A percentile compares a stretch with the other conserved stretches of the same genome.
Evolutionary conservation across 495 filamentous ascomycete species (phyloP).

Genomic region (Aspergillus wentii): DNA sequence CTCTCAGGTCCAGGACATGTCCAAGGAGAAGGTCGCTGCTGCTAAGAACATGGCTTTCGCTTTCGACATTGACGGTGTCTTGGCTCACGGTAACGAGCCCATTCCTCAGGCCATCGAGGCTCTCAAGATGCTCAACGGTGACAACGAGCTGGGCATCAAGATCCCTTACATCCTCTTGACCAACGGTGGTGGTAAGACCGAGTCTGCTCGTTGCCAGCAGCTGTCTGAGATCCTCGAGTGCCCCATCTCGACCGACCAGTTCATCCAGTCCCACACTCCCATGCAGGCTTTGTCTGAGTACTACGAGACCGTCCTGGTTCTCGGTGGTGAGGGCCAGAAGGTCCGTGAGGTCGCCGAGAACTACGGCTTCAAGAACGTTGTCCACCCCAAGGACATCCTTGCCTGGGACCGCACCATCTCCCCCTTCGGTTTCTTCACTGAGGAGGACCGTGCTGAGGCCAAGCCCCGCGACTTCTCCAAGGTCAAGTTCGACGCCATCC

Average conservation of each 20-base stretch:
- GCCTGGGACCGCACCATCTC: conserved; percentile 78
- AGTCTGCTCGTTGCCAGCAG: conserved; percentile 76
- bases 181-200: conserved; percentile 89
- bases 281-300: conserved; percentile 83
- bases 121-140: conserved; percentile 80
- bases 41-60: conserved; percentile 77
- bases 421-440: conserved; percentile 71
- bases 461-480: conserved; percentile 62
- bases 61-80: conserved; percentile 89
- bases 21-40: conserved; percentile 58
- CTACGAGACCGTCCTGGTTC: conserved; percentile 79
- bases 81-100: conserved; percentile 72
- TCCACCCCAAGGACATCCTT: conserved; percentile 87
- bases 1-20: conserved; percentile 67
- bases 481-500: conserved; percentile 74
- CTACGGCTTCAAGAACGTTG: conserved; percentile 85
- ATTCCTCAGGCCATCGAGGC: conserved; percentile 80
- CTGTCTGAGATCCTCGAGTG: conserved; percentile 69
- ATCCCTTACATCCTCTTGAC: conserved; percentile 91
- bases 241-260: conserved; percentile 75
- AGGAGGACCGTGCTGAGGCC: conserved; percentile 61
- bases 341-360: conserved; percentile 78
- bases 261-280: conserved; percentile 92
- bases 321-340: conserved; percentile 86
- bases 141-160: conserved; percentile 81